phyloP scores from a whole-genome alignment of 1,139 yeast genomes.

The Groenewaldozyma sp. region DNA sequence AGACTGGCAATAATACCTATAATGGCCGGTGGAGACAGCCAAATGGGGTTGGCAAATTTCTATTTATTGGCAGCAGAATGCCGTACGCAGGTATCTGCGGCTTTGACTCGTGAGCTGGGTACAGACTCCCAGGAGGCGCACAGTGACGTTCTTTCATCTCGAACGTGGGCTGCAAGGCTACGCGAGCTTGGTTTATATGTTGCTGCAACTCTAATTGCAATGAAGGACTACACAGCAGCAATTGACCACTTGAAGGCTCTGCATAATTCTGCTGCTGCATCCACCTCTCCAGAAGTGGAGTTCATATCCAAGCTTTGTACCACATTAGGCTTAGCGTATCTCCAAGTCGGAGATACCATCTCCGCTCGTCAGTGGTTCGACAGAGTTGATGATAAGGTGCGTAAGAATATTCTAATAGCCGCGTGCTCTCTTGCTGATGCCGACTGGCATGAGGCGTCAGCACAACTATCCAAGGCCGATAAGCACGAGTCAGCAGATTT shows the following conservation, averaged over 20 bases:
- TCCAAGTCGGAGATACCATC: constrained; percentile 25
- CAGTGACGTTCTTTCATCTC: constrained; percentile 4
- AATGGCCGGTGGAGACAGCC: constrained; percentile 23
- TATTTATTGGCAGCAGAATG: constrained; percentile 26
- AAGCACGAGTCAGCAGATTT: constrained; percentile 4
- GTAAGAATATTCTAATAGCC: constrained; percentile 14
- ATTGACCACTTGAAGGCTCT: constrained; percentile 23
- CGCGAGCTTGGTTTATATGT: constrained; percentile 26
- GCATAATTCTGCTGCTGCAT: constrained; percentile 10
- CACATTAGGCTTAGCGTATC: constrained; percentile 19
- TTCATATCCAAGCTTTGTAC: constrained; percentile 15
- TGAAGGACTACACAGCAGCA: constrained; percentile 28
- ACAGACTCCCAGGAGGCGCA: constrained; percentile 1
- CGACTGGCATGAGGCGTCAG: constrained; percentile 20
- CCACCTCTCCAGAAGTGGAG: constrained; percentile 7
- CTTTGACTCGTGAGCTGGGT: neutral
- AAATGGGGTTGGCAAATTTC: constrained; percentile 18
- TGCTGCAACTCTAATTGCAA: constrained; percentile 26
- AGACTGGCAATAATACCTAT: constrained; percentile 20
- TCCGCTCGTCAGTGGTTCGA: constrained; percentile 26
- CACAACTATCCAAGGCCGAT: constrained; percentile 10
- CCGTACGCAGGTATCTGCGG: constrained; percentile 13
- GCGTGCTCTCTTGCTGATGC: constrained; percentile 24
- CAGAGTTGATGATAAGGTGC: constrained; percentile 8
- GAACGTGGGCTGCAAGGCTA: constrained; percentile 22